Evolutionary conservation across 306 rosid genomes (phyloP).

Genomic region (Inga leiocalycina): DNA sequence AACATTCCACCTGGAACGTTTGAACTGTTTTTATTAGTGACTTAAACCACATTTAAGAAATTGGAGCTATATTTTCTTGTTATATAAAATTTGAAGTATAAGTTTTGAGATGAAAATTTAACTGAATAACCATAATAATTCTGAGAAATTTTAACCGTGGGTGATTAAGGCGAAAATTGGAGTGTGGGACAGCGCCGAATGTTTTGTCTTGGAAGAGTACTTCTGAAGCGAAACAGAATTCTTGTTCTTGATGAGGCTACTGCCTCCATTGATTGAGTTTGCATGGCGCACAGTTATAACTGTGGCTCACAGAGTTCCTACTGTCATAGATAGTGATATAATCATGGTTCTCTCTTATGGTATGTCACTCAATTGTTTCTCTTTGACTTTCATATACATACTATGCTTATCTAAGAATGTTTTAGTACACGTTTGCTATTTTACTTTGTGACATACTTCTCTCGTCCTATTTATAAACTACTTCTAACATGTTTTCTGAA

Average conservation of each 20-base stretch:
- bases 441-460: neutral
- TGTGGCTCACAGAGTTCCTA: slow-evolving; percentile 73
- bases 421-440: neutral
- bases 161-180: slow-evolving; percentile 81
- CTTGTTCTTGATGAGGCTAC: slow-evolving; percentile 81
- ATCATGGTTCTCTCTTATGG: slow-evolving; percentile 77
- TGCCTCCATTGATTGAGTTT: slow-evolving; percentile 52
- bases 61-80: neutral
- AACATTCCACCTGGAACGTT: neutral
- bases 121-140: neutral
- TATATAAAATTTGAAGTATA: neutral
- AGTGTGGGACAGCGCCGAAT: slow-evolving; percentile 75
- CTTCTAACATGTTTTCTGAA: too few species aligned
- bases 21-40: neutral
- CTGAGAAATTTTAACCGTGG: slow-evolving; percentile 38
- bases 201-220: slow-evolving; percentile 71
- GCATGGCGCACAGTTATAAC: slow-evolving; percentile 21
- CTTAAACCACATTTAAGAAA: neutral
- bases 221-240: slow-evolving; percentile 61
- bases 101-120: neutral
- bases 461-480: too few species aligned
- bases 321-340: slow-evolving; percentile 72
- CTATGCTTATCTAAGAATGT: neutral
- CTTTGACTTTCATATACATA: neutral
- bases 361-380: slow-evolving; percentile 21